Conservation (phyloP, 352 stramenopile genomes). For the Phytophthora fragariaefolia region DNA sequence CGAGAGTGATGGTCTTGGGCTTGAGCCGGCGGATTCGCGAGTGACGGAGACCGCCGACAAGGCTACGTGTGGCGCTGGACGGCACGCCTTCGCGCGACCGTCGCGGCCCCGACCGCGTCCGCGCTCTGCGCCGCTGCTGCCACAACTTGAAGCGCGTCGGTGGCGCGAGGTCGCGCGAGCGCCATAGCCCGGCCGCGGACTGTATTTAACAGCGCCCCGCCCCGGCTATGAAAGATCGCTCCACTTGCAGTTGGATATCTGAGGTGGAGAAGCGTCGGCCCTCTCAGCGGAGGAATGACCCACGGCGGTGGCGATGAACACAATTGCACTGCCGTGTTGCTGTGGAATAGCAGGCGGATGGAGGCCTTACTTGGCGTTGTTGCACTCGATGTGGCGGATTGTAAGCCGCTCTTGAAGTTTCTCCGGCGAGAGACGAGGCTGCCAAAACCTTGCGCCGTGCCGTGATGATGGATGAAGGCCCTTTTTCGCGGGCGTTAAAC, state of each 20-base stretch:
- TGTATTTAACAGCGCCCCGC: constrained; percentile 13
- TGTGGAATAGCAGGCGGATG: not conserved
- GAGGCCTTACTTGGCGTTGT: not conserved
- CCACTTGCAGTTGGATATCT: constrained; percentile 13
- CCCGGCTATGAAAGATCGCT: constrained; percentile 18
- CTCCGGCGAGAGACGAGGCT: constrained; percentile 14
- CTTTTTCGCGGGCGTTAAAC: constrained; percentile 22
- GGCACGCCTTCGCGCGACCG: constrained; percentile 14
- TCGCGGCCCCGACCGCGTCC: constrained; percentile 6
- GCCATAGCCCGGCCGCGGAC: not conserved
- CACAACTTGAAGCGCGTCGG: constrained; percentile 17
- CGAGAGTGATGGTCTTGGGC: constrained; percentile 12
- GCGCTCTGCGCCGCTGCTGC: constrained; percentile 3
- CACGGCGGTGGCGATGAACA: not conserved
- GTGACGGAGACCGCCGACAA: constrained; percentile 17
- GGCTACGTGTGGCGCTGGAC: constrained; percentile 22
- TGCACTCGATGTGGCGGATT: not conserved
- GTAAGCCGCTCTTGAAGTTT: constrained; percentile 15
- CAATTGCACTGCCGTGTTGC: not conserved
- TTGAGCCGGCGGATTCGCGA: constrained; percentile 27
- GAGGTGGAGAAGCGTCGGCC: not conserved
- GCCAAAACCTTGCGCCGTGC: constrained; percentile 16
- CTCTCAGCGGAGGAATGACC: not conserved
- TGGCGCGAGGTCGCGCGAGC: constrained; percentile 18
- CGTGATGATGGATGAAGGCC: constrained; percentile 28